phyloP scores from a whole-genome alignment of 2,329 filamentous ascomycete species.

The Tolypocladium inflatum region DNA sequence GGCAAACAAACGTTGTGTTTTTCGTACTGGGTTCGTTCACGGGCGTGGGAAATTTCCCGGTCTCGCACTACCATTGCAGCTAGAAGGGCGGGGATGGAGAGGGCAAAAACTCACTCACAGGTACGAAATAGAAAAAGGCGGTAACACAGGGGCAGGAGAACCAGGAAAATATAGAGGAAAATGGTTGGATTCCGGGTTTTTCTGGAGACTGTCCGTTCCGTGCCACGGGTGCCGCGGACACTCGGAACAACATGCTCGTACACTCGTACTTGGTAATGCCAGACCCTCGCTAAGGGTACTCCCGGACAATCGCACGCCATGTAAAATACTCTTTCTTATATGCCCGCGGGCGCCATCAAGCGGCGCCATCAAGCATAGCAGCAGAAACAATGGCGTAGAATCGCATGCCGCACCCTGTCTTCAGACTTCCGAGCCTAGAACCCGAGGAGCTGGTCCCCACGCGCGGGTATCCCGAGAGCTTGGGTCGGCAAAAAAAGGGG shows the following conservation, averaged over 20 bases:
- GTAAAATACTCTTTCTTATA: not conserved
- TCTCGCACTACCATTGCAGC: not conserved
- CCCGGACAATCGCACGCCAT: not conserved
- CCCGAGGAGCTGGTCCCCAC: constrained; percentile 19
- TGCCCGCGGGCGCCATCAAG: not conserved
- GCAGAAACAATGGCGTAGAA: not conserved
- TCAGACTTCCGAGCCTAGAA: constrained; percentile 1
- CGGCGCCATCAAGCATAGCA: not conserved
- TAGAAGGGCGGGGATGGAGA: not conserved
- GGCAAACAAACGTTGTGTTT: not conserved
- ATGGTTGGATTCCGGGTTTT: not conserved
- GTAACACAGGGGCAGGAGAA: not conserved
- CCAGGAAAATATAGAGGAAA: not conserved
- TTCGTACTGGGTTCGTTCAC: not conserved
- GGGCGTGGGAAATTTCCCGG: not conserved
- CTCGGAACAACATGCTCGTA: too few relatives aligned
- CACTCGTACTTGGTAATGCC: not conserved
- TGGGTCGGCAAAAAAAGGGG: constrained; percentile 24
- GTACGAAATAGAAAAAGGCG: not conserved
- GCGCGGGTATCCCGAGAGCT: constrained; percentile 17
- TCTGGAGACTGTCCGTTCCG: not conserved
- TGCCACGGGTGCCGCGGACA: not conserved
- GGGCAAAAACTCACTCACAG: not conserved
- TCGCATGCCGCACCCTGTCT: not conserved
- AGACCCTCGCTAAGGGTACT: too few relatives aligned